Evolutionary conservation across 495 filamentous ascomycete genomes (phyloP).

Genomic region (Penicillium desertorum): DNA sequence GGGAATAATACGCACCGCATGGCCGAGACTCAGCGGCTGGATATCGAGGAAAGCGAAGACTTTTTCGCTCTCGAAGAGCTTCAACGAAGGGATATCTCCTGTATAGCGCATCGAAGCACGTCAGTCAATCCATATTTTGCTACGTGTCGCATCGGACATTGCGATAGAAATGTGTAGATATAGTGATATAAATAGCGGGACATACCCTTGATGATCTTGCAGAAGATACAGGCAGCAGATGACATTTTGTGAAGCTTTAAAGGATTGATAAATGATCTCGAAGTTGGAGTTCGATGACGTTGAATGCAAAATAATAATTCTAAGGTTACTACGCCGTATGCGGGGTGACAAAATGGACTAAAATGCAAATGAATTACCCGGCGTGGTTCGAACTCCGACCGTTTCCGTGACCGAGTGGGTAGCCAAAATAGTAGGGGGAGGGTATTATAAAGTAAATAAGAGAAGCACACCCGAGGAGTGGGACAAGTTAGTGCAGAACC

Average conservation of each 20-base stretch:
- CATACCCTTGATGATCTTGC: slow-evolving; percentile 93
- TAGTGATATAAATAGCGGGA: neutral
- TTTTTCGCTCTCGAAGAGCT: slow-evolving; percentile 90
- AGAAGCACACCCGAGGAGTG: slow-evolving; percentile 39
- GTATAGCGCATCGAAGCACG: slow-evolving; percentile 3
- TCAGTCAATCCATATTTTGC: slow-evolving; percentile 3
- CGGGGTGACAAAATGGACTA: neutral
- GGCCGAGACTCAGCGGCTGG: slow-evolving; percentile 78
- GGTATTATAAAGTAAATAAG: slow-evolving; percentile 15
- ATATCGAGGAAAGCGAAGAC: slow-evolving; percentile 97
- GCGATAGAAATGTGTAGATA: neutral
- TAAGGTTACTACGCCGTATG: neutral
- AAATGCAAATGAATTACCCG: neutral
- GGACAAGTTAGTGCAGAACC: slow-evolving; percentile 57
- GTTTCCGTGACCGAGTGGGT: neutral
- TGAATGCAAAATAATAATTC: neutral
- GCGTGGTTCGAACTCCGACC: slow-evolving; percentile 28
- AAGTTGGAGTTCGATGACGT: neutral
- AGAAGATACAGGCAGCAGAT: slow-evolving; percentile 84
- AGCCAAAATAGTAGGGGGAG: neutral
- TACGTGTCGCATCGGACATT: slow-evolving; percentile 2
- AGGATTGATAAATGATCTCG: neutral
- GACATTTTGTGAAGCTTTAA: slow-evolving; percentile 30
- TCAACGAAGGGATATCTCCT: slow-evolving; percentile 95
- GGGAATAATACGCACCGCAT: slow-evolving; percentile 58